Conservation (phyloP, 164 flowering plant species). For the Kingdonia uniflora region DNA sequence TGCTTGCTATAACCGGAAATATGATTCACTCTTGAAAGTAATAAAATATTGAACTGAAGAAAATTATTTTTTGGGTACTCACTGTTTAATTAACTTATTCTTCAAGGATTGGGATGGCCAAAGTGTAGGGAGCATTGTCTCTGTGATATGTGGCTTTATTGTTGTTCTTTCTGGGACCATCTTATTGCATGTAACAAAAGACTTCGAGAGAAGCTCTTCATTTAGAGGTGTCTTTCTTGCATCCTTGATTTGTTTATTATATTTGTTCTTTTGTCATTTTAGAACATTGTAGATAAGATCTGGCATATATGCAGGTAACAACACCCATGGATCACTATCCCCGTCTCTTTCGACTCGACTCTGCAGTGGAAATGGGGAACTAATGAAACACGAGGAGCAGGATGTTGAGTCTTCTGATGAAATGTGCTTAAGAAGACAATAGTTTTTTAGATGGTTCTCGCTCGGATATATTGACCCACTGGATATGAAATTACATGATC, state of each 20-base stretch:
- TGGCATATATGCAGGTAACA: slow-evolving; percentile 11
- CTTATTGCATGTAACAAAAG: slow-evolving; percentile 60
- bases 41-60: no score
- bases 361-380: slow-evolving; percentile 41
- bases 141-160: slow-evolving; percentile 77
- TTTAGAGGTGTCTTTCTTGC: slow-evolving; percentile 33
- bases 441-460: slow-evolving; percentile 14
- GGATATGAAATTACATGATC: neutral
- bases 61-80: no score
- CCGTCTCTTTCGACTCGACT: slow-evolving; percentile 56
- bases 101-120: slow-evolving; percentile 95
- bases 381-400: slow-evolving; percentile 36
- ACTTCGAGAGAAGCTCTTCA: slow-evolving; percentile 55
- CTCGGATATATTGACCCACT: neutral
- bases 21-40: no score
- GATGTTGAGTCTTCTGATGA: slow-evolving; percentile 24
- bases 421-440: slow-evolving; percentile 31
- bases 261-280: neutral
- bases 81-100: no score
- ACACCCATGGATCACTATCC: slow-evolving; percentile 33
- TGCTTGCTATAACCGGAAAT: no score
- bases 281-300: neutral
- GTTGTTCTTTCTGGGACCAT: slow-evolving; percentile 72
- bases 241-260: neutral
- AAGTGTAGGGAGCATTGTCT: slow-evolving; percentile 42